Evolutionary conservation across 2,329 filamentous ascomycete genomes (phyloP).

Genomic region (Alternaria sp.): DNA sequence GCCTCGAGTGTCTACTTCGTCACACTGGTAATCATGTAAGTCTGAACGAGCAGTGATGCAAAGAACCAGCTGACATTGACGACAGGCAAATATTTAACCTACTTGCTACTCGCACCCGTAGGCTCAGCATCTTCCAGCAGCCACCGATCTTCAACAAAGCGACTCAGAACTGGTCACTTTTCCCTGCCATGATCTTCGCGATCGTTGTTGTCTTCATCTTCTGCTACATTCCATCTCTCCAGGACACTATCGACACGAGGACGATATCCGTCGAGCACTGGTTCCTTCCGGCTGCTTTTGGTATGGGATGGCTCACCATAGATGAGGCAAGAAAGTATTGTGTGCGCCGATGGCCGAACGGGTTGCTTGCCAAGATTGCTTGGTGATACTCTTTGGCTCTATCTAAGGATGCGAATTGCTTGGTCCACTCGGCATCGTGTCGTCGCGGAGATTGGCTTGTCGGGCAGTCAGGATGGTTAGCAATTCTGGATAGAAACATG

Average conservation of each 20-base stretch:
- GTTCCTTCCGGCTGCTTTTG: slow-evolving; percentile 80
- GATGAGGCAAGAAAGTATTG: slow-evolving; percentile 73
- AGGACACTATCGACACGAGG: slow-evolving; percentile 68
- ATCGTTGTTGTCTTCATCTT: slow-evolving; percentile 73
- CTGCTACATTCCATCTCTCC: slow-evolving; percentile 71
- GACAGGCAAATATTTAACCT: slow-evolving; percentile 77
- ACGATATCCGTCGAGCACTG: slow-evolving; percentile 75
- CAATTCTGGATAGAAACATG: neutral
- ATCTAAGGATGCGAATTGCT: neutral
- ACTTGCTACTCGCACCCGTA: slow-evolving; percentile 69
- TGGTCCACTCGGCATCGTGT: neutral
- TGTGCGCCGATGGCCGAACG: slow-evolving; percentile 67
- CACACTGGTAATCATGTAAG: slow-evolving; percentile 79
- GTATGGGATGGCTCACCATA: slow-evolving; percentile 68
- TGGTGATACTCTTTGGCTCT: slow-evolving; percentile 60
- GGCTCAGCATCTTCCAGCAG: slow-evolving; percentile 74
- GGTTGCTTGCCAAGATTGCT: slow-evolving; percentile 67
- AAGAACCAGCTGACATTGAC: slow-evolving; percentile 14
- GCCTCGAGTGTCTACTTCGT: slow-evolving; percentile 82
- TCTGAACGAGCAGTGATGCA: neutral
- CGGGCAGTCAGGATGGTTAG: neutral
- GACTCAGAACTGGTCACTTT: slow-evolving; percentile 74
- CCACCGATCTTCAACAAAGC: slow-evolving; percentile 70
- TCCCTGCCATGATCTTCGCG: slow-evolving; percentile 75
- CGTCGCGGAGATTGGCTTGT: slow-evolving; percentile 4